These are phyloP conservation scores for Ophiostoma himal-ulmi DNA, from an alignment of 2,329 filamentous ascomycete species.

Conservation along the genomic window DNA sequence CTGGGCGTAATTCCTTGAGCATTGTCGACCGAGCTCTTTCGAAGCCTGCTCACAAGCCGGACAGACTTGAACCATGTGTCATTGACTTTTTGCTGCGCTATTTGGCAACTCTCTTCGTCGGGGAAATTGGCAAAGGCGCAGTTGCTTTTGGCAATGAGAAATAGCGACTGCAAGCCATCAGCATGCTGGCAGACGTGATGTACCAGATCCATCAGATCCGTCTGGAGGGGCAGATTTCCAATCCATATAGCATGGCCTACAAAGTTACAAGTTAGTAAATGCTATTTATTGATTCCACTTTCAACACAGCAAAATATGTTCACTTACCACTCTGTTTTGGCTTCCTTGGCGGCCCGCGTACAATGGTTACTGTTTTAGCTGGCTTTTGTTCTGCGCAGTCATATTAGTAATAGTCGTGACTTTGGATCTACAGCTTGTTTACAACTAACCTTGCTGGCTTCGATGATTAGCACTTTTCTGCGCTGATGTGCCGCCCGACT, in stretches of 20 bases:
- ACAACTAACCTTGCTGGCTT: neutral
- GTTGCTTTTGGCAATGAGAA: constrained; percentile 93
- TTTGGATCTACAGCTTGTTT: too few relatives aligned
- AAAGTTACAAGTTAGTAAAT: neutral
- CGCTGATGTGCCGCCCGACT: neutral
- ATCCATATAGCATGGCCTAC: constrained; percentile 88
- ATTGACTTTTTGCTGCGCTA: constrained; percentile 78
- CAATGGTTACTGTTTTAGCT: constrained; percentile 24
- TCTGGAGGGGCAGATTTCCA: constrained; percentile 82
- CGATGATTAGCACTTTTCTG: neutral
- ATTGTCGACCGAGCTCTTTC: constrained; percentile 50
- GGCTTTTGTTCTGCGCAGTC: neutral
- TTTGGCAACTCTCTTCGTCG: constrained; percentile 66
- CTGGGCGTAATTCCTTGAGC: constrained; percentile 46
- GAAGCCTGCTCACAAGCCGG: constrained; percentile 75
- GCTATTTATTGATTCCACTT: neutral
- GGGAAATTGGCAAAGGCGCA: constrained; percentile 96
- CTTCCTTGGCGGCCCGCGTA: constrained; percentile 51
- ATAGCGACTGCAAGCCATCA: constrained; percentile 75
- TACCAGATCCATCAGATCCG: constrained; percentile 76
- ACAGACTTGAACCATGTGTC: constrained; percentile 86
- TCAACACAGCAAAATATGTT: neutral
- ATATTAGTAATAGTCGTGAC: neutral
- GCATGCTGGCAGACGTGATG: constrained; percentile 82
- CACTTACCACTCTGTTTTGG: constrained; percentile 56